Evolutionary conservation across 2,329 filamentous ascomycete species (phyloP), one percentile per base, ranked within the genome.

Genomic region (Neopestalotiopsis sp.): DNA sequence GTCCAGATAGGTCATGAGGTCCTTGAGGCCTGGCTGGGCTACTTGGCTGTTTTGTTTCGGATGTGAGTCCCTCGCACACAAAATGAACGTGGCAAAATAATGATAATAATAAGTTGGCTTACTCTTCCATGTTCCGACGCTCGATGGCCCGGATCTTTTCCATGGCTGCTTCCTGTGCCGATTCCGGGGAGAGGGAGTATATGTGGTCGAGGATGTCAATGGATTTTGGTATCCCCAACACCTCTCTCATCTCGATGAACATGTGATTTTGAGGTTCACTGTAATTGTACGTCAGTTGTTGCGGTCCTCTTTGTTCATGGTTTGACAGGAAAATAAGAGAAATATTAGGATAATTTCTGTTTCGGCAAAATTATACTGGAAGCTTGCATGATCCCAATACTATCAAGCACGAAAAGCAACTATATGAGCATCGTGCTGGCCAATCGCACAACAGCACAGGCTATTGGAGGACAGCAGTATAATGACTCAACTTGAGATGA

Each of bases 251-350:
- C 77, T 97, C 88, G 24, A 82, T 80, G 81, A 98, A 98, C 95
- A 98, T 99, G 86, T 97, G 94, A 74, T 92, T 96, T 81, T 98
- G 95, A 0, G 95, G 95, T 69, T 95, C 84, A 78, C 94, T 97
- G 58, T 1, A 4, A 38, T 2, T 59, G 14, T 17, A 49, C 49
- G 40, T 45, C 17, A 64, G 61, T 10, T 24, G 6, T 9, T 38
- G 34, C 34, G 10, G 45, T 52, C n/a, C 24, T 28, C 24, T 4
- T 4, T 28, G 24, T 24, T 12, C 34, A 10, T 10, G 34, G 14
- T 49, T 6, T 49, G n/a, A 49, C 42, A 49, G 14, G 14, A 14
- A 49, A 49, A 6, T 6, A 5, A 45, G 24, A 38, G 34, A 10
- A 38, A 38, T 6, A 38, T 7, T 1, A 9, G 34, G 10, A 38